Evolutionary conservation across 768 basidiomycete species (phyloP).

Genomic region (Tulasnella sp.): DNA sequence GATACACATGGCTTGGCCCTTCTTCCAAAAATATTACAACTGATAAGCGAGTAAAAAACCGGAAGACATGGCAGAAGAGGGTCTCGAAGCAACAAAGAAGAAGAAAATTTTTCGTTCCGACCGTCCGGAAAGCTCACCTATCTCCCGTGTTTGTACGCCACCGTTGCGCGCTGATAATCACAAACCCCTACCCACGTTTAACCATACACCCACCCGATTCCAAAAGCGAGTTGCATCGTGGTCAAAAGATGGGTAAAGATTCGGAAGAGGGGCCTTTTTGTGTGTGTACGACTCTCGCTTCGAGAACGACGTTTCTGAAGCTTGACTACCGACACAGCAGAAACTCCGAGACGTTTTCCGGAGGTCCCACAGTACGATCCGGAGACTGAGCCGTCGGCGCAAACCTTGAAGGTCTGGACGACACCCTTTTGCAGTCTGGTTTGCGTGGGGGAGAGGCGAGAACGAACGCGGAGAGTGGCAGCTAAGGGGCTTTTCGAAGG

Average conservation of each 20-base stretch:
- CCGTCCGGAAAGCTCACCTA: background rate
- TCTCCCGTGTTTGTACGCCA: no score
- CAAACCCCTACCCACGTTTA: background rate
- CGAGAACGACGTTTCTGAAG: background rate
- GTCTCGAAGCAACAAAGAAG: background rate
- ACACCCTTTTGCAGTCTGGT: background rate
- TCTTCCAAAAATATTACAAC: no score
- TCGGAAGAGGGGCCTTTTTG: no score
- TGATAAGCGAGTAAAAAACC: background rate
- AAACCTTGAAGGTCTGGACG: background rate
- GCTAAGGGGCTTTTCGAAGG: background rate
- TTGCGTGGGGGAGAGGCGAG: background rate
- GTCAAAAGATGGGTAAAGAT: background rate
- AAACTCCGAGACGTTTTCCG: background rate
- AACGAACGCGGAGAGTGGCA: background rate
- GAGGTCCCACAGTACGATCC: background rate
- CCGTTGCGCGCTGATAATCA: background rate
- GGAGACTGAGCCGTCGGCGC: background rate
- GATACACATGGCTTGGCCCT: no score
- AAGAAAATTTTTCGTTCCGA: background rate
- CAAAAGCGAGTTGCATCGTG: background rate
- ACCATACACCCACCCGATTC: background rate
- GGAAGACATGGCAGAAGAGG: background rate
- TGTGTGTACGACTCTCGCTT: no score
- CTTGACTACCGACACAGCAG: background rate